Percentiles rank a stretch among this genome's conserved stretches.
Conservation (phyloP, 495 filamentous ascomycete genomes). For the Polyplosphaeria fusca region DNA sequence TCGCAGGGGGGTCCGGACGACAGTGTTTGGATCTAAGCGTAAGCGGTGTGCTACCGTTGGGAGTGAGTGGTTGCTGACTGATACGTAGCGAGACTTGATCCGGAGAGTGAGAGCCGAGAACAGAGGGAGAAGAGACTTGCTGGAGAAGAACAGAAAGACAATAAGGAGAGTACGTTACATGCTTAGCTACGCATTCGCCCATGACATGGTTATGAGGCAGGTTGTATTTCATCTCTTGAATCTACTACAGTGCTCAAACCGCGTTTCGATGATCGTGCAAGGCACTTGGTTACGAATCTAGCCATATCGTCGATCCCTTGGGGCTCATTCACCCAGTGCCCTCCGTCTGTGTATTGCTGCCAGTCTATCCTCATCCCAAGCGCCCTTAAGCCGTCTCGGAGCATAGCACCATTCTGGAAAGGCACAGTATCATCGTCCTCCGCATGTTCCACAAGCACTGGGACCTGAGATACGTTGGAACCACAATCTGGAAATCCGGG, state of each 20-base stretch:
- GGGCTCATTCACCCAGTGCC: conserved; percentile 35
- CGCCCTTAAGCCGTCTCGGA: conserved; percentile 10
- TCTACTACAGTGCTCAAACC: no score
- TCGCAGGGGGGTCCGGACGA: conserved; percentile 51
- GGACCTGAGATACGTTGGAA: no score
- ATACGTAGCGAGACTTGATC: conserved; percentile 47
- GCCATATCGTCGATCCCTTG: conserved; percentile 30
- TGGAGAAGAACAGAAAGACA: background rate
- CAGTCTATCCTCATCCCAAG: conserved; percentile 27
- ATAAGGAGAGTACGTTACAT: no score
- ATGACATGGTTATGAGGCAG: no score
- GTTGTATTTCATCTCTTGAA: no score
- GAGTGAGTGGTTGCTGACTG: background rate
- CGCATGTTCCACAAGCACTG: conserved; percentile 25
- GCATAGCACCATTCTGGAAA: conserved; percentile 15
- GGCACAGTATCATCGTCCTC: conserved; percentile 29
- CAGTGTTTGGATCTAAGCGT: conserved; percentile 57
- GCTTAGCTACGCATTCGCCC: no score
- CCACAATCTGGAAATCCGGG: background rate
- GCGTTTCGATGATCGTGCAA: no score
- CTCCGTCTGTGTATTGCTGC: conserved; percentile 24
- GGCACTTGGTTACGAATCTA: no score
- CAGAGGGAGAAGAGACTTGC: conserved; percentile 34
- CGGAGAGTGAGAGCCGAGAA: conserved; percentile 48
- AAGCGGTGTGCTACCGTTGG: conserved; percentile 23